Conservation (phyloP, 129 eudicot species). For the Ambrosia artemisiifolia region DNA sequence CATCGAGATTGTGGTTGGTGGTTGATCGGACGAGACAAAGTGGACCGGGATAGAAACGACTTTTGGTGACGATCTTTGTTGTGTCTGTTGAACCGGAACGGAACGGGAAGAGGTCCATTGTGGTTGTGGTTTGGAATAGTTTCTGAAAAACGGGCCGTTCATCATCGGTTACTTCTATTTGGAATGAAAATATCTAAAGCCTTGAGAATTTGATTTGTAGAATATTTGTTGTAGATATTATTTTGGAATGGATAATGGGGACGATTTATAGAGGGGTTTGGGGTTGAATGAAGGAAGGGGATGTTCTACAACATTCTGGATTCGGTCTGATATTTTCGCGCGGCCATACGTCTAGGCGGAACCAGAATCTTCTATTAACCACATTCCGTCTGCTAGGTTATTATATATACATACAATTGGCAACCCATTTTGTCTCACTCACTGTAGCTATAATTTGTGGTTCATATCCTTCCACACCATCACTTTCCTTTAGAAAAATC, state of each 20-base stretch:
- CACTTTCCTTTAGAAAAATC: no score
- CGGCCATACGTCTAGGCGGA: neutral
- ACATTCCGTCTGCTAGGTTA: no score
- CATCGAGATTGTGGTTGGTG: neutral
- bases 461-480: no score
- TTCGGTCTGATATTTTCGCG: neutral
- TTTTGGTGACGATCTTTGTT: slow-evolving; percentile 21
- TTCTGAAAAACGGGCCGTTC: slow-evolving; percentile 18
- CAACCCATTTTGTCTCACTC: no score
- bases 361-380: neutral
- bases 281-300: neutral
- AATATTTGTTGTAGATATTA: no score
- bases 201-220: neutral
- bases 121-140: slow-evolving; percentile 4
- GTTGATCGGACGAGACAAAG: slow-evolving; percentile 22
- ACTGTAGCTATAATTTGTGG: no score
- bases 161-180: neutral
- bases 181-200: neutral
- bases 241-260: neutral
- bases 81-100: slow-evolving; percentile 9
- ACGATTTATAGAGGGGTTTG: neutral
- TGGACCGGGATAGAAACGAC: slow-evolving; percentile 42
- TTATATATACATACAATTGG: no score
- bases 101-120: neutral
- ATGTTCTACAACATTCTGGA: slow-evolving; percentile 12